phyloP scores from a whole-genome alignment of 2,329 filamentous ascomycete species.

The Penicillium palitans region DNA sequence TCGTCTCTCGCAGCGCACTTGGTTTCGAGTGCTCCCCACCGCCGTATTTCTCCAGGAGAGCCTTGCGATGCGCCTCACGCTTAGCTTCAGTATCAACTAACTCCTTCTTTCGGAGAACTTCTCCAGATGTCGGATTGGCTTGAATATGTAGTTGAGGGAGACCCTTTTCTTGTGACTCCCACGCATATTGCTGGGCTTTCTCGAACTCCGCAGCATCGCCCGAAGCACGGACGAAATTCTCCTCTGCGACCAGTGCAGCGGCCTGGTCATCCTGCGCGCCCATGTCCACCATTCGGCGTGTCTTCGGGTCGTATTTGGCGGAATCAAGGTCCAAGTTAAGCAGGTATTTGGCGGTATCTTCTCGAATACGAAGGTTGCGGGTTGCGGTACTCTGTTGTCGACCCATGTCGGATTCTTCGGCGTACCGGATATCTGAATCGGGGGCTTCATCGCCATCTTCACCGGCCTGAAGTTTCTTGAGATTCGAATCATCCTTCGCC shows the following conservation, averaged over 20 bases:
- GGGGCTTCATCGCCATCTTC: constrained; percentile 56
- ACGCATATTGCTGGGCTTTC: constrained; percentile 82
- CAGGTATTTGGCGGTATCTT: constrained; percentile 96
- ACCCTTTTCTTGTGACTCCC: constrained; percentile 86
- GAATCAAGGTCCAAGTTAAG: constrained; percentile 94
- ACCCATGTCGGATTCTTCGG: constrained; percentile 96
- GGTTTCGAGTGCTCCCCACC: constrained; percentile 62
- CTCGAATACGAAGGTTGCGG: constrained; percentile 83
- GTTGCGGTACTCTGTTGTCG: constrained; percentile 88
- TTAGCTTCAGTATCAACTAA: constrained; percentile 69
- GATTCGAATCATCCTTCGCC: constrained; percentile 52
- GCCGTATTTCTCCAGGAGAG: constrained; percentile 80
- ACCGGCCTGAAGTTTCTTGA: constrained; percentile 49
- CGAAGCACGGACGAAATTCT: constrained; percentile 83
- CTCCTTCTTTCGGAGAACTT: constrained; percentile 78
- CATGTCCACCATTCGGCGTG: constrained; percentile 81
- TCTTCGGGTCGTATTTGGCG: constrained; percentile 97
- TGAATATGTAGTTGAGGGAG: constrained; percentile 85
- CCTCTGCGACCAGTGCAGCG: constrained; percentile 81
- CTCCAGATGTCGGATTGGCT: constrained; percentile 92
- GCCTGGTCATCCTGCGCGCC: constrained; percentile 78
- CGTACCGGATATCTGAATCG: constrained; percentile 64
- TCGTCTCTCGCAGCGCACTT: constrained; percentile 63
- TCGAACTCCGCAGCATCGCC: constrained; percentile 94
- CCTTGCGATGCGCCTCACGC: constrained; percentile 66